Evolutionary conservation across 495 filamentous ascomycete species (phyloP), one percentile per base, ranked within the genome.

Genomic region (Talaromyces ruber): DNA sequence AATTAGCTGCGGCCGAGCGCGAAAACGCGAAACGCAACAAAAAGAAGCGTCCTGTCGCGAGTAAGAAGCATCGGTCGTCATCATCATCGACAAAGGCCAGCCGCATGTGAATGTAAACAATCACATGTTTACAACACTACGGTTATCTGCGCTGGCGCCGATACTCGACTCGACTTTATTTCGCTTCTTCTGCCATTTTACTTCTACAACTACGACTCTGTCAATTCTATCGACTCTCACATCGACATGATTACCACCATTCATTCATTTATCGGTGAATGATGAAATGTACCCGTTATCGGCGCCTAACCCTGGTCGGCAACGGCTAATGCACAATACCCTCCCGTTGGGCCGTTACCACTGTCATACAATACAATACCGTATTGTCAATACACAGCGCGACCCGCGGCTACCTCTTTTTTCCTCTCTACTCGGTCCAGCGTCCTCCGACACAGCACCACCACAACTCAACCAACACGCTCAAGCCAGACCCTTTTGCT

Each of bases 1-100:
- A 80, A 65, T 54, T 71, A 53, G 64, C 70, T 3, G 64, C 71
- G n/a, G 63, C 64, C 18, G 76, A 77, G 64, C 61, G 61, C n/a
- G 61, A 63, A 25, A 61, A 65, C 30, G 59, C 63, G 18, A 65
- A 65, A 45, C 71, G 72, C 60, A 54, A 26, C 21, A 71, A 72
- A 28, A 70, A 77, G 69, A 71, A 65, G 24, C 53, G 61, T 9
- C n/a, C 53, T 18, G 21, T 24, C 18, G 21, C 25, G n/a, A 43
- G 53, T 65, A 74, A 70, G 70, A 79, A 77, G 67, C 76, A 75
- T 63, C 72, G 71, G 47, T 63, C 61, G 22, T 43, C 61, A 4
- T 63, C 61, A 24, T 63, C 61, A 16, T 56, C 50, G 25, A 32
- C 60, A 12, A 63, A 63, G 54, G 16, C 51, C 22, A 26, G 51